Evolutionary conservation across 352 stramenopile genomes (phyloP).

Genomic region (Aphanomyces euteiches): DNA sequence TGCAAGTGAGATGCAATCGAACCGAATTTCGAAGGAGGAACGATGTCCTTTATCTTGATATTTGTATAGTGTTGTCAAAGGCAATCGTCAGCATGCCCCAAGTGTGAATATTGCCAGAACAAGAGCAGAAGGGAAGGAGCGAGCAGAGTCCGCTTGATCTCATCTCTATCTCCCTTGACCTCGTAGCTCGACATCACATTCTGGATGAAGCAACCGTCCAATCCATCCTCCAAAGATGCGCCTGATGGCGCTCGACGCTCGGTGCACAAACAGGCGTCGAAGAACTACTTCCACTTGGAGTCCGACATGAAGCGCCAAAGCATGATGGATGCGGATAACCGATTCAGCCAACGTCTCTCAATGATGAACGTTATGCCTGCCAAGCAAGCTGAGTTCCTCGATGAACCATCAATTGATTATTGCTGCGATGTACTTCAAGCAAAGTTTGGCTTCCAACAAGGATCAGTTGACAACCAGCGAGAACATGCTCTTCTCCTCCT

Average conservation of each 20-base stretch:
- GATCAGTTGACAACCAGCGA: conserved; percentile 75
- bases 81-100: not conserved
- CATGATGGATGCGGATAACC: conserved; percentile 18
- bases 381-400: conserved; percentile 31
- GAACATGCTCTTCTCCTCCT: conserved; percentile 78
- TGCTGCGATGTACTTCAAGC: conserved; percentile 72
- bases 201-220: conserved; percentile 1
- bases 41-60: conserved; percentile 8
- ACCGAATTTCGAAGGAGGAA: conserved; percentile 8
- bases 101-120: conserved; percentile 24
- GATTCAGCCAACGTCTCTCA: conserved; percentile 27
- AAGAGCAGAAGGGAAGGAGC: conserved; percentile 7
- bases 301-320: conserved; percentile 29
- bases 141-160: not conserved
- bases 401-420: conserved; percentile 77
- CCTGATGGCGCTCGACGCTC: conserved; percentile 2
- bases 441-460: conserved; percentile 84
- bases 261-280: conserved; percentile 21
- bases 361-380: conserved; percentile 29
- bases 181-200: conserved; percentile 7
- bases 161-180: conserved; percentile 1
- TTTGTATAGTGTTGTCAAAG: not conserved
- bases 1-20: not conserved
- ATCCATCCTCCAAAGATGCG: not conserved
- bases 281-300: conserved; percentile 30